Conservation (phyloP, 1,284 basidiomycete species). For the Fomitopsis betulina region DNA sequence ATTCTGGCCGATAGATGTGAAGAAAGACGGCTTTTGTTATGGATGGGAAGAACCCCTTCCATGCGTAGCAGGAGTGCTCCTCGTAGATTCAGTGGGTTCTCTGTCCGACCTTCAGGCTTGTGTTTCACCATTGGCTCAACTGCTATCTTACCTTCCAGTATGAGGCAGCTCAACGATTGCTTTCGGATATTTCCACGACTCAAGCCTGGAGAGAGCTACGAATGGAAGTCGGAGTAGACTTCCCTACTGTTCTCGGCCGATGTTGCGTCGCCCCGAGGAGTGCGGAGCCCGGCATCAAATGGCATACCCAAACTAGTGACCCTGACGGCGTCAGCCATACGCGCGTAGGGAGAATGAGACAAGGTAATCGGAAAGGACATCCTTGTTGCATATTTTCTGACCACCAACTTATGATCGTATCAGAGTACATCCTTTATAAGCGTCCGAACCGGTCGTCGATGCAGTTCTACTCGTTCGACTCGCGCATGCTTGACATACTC, state of each 20-base stretch:
- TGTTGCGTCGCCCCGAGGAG: no score
- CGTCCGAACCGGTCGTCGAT: neutral
- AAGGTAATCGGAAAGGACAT: neutral
- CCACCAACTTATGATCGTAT: neutral
- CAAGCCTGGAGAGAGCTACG: no score
- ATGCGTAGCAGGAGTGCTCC: neutral
- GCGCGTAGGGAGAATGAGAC: no score
- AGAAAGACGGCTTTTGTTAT: neutral
- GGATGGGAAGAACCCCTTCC: neutral
- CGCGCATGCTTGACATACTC: neutral
- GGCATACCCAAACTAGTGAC: no score
- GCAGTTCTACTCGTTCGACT: slow-evolving; percentile 1
- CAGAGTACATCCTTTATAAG: neutral
- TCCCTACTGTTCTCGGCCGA: no score
- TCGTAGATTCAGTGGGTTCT: neutral
- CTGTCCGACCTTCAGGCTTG: neutral
- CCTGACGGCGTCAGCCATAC: no score
- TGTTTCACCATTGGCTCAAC: neutral
- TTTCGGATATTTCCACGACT: no score
- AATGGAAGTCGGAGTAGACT: no score
- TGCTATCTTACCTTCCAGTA: neutral
- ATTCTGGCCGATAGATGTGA: neutral
- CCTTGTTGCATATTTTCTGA: neutral
- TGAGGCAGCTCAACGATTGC: no score
- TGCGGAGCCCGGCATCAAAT: no score